Base-by-base conservation (phyloP, 495 filamentous ascomycete genomes). In the Hypoxylon crocopeplum region DNA sequence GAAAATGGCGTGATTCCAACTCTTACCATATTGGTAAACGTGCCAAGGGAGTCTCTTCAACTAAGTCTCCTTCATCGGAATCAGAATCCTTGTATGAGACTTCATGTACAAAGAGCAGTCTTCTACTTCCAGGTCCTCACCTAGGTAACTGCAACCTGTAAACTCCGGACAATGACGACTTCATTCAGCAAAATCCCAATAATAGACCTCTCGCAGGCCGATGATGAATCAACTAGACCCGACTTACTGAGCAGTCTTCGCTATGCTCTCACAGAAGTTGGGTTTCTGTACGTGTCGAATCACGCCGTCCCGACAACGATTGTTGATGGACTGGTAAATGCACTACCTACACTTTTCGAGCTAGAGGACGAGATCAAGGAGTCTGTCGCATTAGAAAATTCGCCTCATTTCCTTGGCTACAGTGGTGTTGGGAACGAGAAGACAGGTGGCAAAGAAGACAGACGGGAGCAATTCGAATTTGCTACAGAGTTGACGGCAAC, bases 381-480 rank as follows among this genome's bases (percentile, higher is more conserved):
- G 1, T 54, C 64, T 1, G 60, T 82, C 8, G 75, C 75, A 7
- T 71, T 82, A n/a, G 62, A 70, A 3, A 77, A 82, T 45, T 81
- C 76, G 16, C 79, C 79, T 3, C 80, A 83, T 56, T 84, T 84
- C 45, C 59, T 82, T 17, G 82, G 81, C 1, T 84, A 82, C 66
- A 77, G 76, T 32, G 74, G 72, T 2, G 73, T 76, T 38, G 81
- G 79, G 0, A 76, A 76, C 34, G 81, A 83, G 63, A 77, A 67
- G 0, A 84, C 82, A 2, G 73, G 73, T 0, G 82, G 80, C 0
- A 64, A 72, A 39, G 57, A 65, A 19, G 82, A 84, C 51, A 62
- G 72, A 29, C 68, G 81, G 5, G 82, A 86, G 54, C 80, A 84
- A 56, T 82, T 82, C 17, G 79, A 85, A 55, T 81, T 83, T 64